These are phyloP conservation scores for Tylopilus subfusipes DNA, from an alignment of 768 basidiomycete genomes.

Conservation along the genomic window DNA sequence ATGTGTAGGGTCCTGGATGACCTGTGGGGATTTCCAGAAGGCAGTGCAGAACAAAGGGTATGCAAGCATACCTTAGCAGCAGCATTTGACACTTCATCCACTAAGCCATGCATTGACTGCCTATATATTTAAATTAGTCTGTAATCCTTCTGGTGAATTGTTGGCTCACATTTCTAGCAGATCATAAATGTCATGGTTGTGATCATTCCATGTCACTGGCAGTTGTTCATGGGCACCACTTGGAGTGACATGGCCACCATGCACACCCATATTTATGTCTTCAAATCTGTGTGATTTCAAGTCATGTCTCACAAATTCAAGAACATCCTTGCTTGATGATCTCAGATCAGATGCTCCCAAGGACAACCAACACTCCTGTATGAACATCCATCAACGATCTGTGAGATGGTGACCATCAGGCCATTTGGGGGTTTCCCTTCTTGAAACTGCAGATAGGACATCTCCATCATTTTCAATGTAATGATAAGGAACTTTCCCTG, in stretches of 20 bases:
- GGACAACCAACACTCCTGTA: neutral
- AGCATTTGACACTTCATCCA: neutral
- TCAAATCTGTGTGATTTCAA: neutral
- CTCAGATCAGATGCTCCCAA: no score
- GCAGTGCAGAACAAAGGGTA: no score
- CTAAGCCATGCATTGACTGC: neutral
- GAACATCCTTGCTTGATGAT: neutral
- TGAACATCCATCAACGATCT: neutral
- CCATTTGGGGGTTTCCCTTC: neutral
- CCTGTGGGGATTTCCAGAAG: no score
- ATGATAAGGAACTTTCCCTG: neutral
- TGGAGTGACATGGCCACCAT: no score
- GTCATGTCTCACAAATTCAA: neutral
- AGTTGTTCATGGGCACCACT: neutral
- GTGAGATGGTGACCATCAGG: neutral
- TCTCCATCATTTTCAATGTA: neutral
- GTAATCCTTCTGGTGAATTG: no score
- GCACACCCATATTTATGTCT: neutral
- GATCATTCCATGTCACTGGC: neutral
- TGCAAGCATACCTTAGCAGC: no score
- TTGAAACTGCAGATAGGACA: neutral
- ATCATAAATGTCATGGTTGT: neutral
- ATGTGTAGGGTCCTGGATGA: no score
- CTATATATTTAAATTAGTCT: neutral
- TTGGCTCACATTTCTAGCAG: neutral